phyloP scores from a whole-genome alignment of 2,329 filamentous ascomycete genomes.

The Paracorniculantispora psalliotae region DNA sequence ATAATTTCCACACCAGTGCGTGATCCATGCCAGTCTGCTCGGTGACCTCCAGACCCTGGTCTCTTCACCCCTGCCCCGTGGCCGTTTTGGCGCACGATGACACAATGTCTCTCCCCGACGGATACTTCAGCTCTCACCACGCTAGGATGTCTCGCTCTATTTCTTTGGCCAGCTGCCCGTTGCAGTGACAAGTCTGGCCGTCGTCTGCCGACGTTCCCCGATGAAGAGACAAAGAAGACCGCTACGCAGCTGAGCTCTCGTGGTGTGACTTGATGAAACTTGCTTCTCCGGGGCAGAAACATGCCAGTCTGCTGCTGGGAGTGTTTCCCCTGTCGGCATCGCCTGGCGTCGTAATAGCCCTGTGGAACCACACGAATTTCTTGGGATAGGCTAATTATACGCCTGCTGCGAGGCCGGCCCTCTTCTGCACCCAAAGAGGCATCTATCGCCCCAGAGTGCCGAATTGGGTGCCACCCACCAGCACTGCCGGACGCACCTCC shows the following conservation, averaged over 20 bases:
- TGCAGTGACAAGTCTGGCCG: not conserved
- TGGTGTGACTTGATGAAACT: not conserved
- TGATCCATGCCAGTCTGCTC: not conserved
- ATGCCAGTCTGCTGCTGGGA: not conserved
- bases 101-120: conserved; percentile 3
- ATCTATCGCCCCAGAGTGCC: conserved; percentile 6
- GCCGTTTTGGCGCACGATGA: conserved; percentile 3
- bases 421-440: conserved; percentile 3
- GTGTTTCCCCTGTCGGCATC: not conserved
- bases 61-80: not conserved
- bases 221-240: not conserved
- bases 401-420: not conserved
- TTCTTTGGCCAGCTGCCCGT: not conserved
- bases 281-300: not conserved
- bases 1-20: not conserved
- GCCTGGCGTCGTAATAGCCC: not conserved
- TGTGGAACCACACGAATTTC: conserved; percentile 7
- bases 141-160: not conserved
- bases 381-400: not conserved
- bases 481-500: not conserved
- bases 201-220: not conserved
- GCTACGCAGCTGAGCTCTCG: not conserved
- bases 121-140: not conserved
- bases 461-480: conserved; percentile 3
- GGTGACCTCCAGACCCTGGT: not conserved